Evolutionary conservation across 805 yeast genomes (phyloP).

Genomic region (Dipodascus geniculatus): DNA sequence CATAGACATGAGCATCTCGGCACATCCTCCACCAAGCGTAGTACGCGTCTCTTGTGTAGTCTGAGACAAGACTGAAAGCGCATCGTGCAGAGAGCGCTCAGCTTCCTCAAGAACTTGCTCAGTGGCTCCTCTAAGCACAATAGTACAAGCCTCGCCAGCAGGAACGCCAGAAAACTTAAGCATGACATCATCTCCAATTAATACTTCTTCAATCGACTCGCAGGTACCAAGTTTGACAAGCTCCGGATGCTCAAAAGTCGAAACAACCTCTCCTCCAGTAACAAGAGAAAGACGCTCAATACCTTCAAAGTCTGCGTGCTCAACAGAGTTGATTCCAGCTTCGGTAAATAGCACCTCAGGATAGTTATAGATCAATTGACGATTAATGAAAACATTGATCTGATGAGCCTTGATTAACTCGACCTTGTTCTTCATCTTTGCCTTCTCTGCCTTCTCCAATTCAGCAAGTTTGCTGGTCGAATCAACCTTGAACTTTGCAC

Average conservation of each 20-base stretch:
- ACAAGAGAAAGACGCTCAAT: constrained; percentile 92
- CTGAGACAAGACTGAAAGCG: constrained; percentile 87
- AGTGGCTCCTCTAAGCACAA: constrained; percentile 94
- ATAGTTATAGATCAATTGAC: constrained; percentile 95
- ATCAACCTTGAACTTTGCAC: constrained; percentile 95
- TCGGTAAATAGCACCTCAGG: constrained; percentile 94
- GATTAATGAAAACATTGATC: constrained; percentile 81
- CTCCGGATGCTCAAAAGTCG: constrained; percentile 90
- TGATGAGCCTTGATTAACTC: constrained; percentile 81
- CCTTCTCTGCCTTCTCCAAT: constrained; percentile 85
- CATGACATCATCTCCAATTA: constrained; percentile 87
- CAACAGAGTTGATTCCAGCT: constrained; percentile 77
- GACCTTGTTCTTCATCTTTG: constrained; percentile 82
- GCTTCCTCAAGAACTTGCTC: constrained; percentile 94
- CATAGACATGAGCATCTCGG: constrained; percentile 93
- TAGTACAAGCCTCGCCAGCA: constrained; percentile 92
- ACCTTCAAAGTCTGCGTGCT: constrained; percentile 98
- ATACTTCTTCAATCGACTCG: constrained; percentile 78
- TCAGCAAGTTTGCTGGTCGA: constrained; percentile 90
- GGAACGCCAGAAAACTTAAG: constrained; percentile 91
- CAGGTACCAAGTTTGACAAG: constrained; percentile 79
- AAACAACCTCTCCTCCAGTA: constrained; percentile 96
- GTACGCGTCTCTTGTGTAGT: constrained; percentile 89
- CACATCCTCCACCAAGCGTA: constrained; percentile 88
- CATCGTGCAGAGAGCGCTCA: constrained; percentile 94